Conservation (phyloP, 805 yeast genomes). For the Metahyphopichia silvanorum region DNA sequence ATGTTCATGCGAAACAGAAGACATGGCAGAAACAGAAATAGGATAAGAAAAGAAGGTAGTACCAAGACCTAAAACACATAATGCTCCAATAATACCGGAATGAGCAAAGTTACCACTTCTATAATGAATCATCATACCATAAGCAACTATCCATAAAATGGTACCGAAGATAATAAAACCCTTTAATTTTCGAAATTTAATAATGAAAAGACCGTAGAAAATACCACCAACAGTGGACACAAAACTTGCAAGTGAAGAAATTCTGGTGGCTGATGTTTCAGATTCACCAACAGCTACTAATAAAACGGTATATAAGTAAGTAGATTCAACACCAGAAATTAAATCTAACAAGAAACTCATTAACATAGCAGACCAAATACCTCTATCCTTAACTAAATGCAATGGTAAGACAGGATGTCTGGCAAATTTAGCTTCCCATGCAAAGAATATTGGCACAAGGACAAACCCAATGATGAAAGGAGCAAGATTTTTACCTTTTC, state of each 20-base stretch:
- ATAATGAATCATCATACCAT: conserved; percentile 54
- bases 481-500: conserved; percentile 11
- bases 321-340: conserved; percentile 9
- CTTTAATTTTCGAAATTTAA: conserved; percentile 27
- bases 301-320: conserved; percentile 13
- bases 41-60: conserved; percentile 17
- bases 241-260: conserved; percentile 11
- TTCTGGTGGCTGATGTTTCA: conserved; percentile 12
- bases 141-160: conserved; percentile 50
- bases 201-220: conserved; percentile 12
- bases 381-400: conserved; percentile 12
- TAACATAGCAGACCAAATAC: conserved; percentile 14
- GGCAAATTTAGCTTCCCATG: conserved; percentile 12
- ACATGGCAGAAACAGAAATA: conserved; percentile 11
- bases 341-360: conserved; percentile 11
- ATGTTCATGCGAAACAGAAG: conserved; percentile 13
- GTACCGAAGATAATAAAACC: conserved; percentile 54
- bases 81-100: conserved; percentile 16
- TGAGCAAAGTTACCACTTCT: conserved; percentile 35
- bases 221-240: conserved; percentile 12
- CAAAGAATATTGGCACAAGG: conserved; percentile 9
- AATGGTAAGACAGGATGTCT: conserved; percentile 13
- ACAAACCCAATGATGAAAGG: conserved; percentile 14
- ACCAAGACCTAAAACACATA: conserved; percentile 16
- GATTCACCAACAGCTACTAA: conserved; percentile 13